Evolutionary conservation across 2,329 filamentous ascomycete species (phyloP).

Genomic region (Clonostachys rhizophaga): DNA sequence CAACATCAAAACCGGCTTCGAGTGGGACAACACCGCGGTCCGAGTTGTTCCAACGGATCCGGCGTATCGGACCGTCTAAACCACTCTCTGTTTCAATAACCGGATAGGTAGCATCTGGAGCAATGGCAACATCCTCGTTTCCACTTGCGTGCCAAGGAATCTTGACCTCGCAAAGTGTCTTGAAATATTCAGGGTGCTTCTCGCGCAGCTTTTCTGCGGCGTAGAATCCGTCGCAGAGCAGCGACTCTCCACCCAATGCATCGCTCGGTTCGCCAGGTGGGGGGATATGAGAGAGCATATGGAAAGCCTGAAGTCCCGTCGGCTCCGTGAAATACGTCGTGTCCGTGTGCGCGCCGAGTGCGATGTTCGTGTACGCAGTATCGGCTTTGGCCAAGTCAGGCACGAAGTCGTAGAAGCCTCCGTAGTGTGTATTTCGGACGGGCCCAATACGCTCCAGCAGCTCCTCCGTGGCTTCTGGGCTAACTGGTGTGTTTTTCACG

Average conservation of each 20-base stretch:
- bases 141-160: slow-evolving; percentile 85
- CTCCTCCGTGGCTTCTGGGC: slow-evolving; percentile 67
- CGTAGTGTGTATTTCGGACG: slow-evolving; percentile 89
- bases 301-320: slow-evolving; percentile 86
- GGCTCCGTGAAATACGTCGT: slow-evolving; percentile 96
- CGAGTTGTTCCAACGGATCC: slow-evolving; percentile 90
- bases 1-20: slow-evolving; percentile 22
- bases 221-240: slow-evolving; percentile 83
- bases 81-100: slow-evolving; percentile 60
- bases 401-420: slow-evolving; percentile 75
- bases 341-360: slow-evolving; percentile 83
- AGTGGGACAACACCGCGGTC: slow-evolving; percentile 69
- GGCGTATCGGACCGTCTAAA: slow-evolving; percentile 24
- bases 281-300: slow-evolving; percentile 70
- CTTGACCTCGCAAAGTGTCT: slow-evolving; percentile 46
- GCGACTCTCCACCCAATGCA: slow-evolving; percentile 63
- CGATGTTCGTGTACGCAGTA: slow-evolving; percentile 85
- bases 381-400: slow-evolving; percentile 84
- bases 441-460: slow-evolving; percentile 79
- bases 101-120: slow-evolving; percentile 64
- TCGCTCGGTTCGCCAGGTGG: slow-evolving; percentile 19
- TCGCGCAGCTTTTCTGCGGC: slow-evolving; percentile 57
- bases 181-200: slow-evolving; percentile 51
- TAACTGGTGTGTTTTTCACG: slow-evolving; percentile 61
- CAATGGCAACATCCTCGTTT: slow-evolving; percentile 77